These are phyloP conservation scores for Gracilariopsis chorda DNA, from an alignment of 23 red algal genomes.

Conservation along the genomic window DNA sequence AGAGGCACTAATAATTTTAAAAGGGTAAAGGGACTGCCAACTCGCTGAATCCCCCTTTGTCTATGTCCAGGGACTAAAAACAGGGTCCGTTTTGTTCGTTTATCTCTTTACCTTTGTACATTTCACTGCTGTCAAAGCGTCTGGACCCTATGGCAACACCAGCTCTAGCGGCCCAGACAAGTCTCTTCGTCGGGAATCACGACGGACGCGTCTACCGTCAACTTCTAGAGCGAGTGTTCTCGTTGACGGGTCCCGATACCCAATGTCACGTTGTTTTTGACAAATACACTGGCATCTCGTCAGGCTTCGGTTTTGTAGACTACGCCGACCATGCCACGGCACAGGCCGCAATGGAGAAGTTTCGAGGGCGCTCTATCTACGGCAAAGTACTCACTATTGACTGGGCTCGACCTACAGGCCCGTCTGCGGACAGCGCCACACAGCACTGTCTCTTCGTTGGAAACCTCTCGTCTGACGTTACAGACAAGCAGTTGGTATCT, in stretches of 20 bases:
- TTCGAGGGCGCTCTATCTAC: slow-evolving; percentile 73
- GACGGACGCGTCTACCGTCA: slow-evolving; percentile 85
- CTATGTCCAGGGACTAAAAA: too few species aligned
- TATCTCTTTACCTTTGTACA: too few species aligned
- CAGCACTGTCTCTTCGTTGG: slow-evolving; percentile 86
- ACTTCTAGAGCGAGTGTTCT: slow-evolving; percentile 80
- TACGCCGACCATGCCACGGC: slow-evolving; percentile 76
- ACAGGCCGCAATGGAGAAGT: slow-evolving; percentile 66
- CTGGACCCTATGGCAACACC: slow-evolving; percentile 16
- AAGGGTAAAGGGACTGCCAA: too few species aligned
- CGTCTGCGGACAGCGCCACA: slow-evolving; percentile 2
- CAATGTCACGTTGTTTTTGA: slow-evolving; percentile 82
- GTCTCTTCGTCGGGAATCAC: slow-evolving; percentile 85
- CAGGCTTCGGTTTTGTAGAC: slow-evolving; percentile 90
- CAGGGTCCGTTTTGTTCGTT: too few species aligned
- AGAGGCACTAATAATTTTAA: too few species aligned
- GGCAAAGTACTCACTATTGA: slow-evolving; percentile 78
- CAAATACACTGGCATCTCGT: slow-evolving; percentile 56
- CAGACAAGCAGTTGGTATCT: slow-evolving; percentile 63
- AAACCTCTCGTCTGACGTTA: slow-evolving; percentile 68
- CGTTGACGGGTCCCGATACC: slow-evolving; percentile 68
- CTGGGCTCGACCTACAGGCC: slow-evolving; percentile 75
- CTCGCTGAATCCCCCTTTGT: too few species aligned
- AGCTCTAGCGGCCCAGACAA: slow-evolving; percentile 26
- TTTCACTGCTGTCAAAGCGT: too few species aligned